Base-by-base conservation (phyloP, 345 rosid genomes). In the Toxicodendron radicans region DNA sequence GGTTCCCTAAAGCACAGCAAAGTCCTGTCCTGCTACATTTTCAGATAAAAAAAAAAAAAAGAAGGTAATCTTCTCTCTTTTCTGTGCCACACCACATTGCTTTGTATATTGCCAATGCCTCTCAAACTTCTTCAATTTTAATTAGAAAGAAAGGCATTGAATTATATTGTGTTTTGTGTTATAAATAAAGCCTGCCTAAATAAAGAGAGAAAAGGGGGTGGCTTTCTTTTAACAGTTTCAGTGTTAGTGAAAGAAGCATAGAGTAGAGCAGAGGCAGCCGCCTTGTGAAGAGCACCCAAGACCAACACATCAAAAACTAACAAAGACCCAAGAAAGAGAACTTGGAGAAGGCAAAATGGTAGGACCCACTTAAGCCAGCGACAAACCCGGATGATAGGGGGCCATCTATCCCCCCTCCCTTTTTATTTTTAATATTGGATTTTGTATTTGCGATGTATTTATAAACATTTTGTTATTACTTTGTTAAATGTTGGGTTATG, bases 1-100 rank as follows among this genome's bases (percentile, higher is more conserved):
- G 41, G 65, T 32, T 30, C 53, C 77, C 59, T 66, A 77, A 79
- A 75, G 79, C 76, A 59, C 74, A 78, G 52, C 82, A 75, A 76
- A 67, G 49, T 65, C 80, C 61, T 48, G 17, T 65, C 80, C 60
- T 48, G 17, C 61, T 41, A 59, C 51, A 78, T 56, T 81, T 77
- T 61, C 58, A 41, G 49, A 58, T 33, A 7, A 58, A 58, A 41
- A 46, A 46, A 46, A 46, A 49, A 49, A 49, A 5, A 3, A 11
- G 0, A 51, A 51, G n/a, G 20, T 5, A 51, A 14, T 5, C 54
- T 18, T 51, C 2, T 48, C 52, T 48, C 52, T 48, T 13, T 51
- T 51, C 18, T 51, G 7, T 51, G 54, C 6, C 54, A 51, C 17
- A 51, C 17, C 54, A 16, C 17, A 51, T 51, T 38, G 43, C 43